phyloP scores from a whole-genome alignment of 768 basidiomycete genomes.

The Mycena alexandri region DNA sequence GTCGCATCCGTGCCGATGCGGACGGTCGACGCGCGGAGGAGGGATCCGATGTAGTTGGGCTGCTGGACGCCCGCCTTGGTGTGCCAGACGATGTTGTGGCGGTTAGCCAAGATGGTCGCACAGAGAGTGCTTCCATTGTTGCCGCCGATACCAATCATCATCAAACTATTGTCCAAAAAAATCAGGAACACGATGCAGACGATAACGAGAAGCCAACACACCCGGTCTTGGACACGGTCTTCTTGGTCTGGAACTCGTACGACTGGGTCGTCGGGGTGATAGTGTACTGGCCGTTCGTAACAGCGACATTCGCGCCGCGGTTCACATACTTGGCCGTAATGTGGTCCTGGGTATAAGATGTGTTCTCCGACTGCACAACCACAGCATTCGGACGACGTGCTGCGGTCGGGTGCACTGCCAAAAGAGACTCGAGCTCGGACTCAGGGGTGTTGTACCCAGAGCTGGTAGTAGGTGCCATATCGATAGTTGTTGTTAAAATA shows the following conservation, averaged over 20 bases:
- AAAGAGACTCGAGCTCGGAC: constrained; percentile 74
- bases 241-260: constrained; percentile 92
- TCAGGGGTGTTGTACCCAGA: constrained; percentile 83
- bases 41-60: constrained; percentile 98
- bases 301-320: constrained; percentile 78
- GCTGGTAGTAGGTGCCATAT: constrained; percentile 70
- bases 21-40: constrained; percentile 96
- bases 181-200: constrained; percentile 22
- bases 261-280: constrained; percentile 84
- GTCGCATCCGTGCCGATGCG: constrained; percentile 88
- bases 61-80: constrained; percentile 93
- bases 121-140: constrained; percentile 97
- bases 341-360: constrained; percentile 82
- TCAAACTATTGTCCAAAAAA: constrained; percentile 67
- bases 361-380: constrained; percentile 85
- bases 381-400: constrained; percentile 82
- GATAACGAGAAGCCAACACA: constrained; percentile 53
- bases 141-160: constrained; percentile 97
- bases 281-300: constrained; percentile 80
- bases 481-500: constrained; percentile 38
- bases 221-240: constrained; percentile 93
- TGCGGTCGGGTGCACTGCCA: constrained; percentile 88
- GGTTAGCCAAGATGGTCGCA: constrained; percentile 96
- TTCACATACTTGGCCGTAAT: constrained; percentile 88
- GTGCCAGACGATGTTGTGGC: constrained; percentile 93